Evolutionary conservation across 2,329 filamentous ascomycete genomes (phyloP).

Genomic region (Talaromyces sp.): DNA sequence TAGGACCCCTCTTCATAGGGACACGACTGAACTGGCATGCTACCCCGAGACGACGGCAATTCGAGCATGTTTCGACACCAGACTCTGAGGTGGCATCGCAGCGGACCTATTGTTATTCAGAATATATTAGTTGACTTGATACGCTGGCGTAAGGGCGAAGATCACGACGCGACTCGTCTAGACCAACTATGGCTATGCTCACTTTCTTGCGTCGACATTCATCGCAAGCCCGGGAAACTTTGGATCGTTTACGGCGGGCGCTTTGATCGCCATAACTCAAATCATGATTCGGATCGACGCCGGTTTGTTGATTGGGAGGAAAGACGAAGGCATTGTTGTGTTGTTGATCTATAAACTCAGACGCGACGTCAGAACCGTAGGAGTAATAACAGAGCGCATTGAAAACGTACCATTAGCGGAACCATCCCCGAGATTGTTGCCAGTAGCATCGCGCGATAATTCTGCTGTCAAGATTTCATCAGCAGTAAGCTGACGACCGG

Average conservation of each 20-base stretch:
- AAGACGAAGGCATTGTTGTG: constrained; percentile 41
- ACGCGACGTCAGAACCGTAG: constrained; percentile 35
- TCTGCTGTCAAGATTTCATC: constrained; percentile 47
- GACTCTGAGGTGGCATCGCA: constrained; percentile 76
- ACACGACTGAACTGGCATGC: constrained; percentile 79
- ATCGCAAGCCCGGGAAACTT: constrained; percentile 83
- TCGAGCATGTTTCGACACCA: constrained; percentile 69
- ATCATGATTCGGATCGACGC: constrained; percentile 43
- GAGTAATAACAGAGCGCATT: constrained; percentile 33
- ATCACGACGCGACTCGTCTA: constrained; percentile 16
- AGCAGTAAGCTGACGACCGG: constrained; percentile 42
- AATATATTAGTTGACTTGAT: neutral
- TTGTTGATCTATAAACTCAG: constrained; percentile 34
- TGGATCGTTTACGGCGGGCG: constrained; percentile 70
- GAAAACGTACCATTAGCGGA: constrained; percentile 37
- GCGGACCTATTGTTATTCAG: constrained; percentile 53
- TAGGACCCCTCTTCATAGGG: constrained; percentile 81
- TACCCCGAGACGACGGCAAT: constrained; percentile 71
- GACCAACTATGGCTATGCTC: constrained; percentile 15
- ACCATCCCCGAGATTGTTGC: constrained; percentile 39
- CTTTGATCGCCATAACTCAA: constrained; percentile 55
- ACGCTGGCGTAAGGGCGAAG: neutral
- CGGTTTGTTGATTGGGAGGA: constrained; percentile 40
- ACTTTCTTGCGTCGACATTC: constrained; percentile 82
- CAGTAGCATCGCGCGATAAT: constrained; percentile 43